phyloP scores from a whole-genome alignment of 306 rosid species.

The Ormosia semicastrata region DNA sequence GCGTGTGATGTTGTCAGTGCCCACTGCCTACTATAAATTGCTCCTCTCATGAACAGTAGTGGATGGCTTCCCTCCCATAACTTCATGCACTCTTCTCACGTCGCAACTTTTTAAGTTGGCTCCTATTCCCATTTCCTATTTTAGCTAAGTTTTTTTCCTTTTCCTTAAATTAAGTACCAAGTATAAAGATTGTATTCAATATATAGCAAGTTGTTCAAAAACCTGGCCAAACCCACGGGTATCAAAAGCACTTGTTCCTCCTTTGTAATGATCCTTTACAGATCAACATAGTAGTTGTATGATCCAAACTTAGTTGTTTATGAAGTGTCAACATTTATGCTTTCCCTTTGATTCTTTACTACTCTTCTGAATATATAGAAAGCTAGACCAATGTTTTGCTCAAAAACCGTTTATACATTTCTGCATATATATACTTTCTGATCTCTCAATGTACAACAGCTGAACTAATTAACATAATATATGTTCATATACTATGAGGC shows the following conservation, averaged over 20 bases:
- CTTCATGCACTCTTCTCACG: slow-evolving; percentile 12
- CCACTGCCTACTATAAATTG: background rate
- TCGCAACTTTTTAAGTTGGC: background rate
- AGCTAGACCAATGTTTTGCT: background rate
- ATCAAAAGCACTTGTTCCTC: background rate
- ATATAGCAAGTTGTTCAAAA: background rate
- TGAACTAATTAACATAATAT: background rate
- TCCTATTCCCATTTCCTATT: background rate
- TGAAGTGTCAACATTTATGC: slow-evolving; percentile 6
- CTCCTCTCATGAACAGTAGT: background rate
- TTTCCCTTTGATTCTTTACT: background rate
- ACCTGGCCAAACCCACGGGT: background rate
- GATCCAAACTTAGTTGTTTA: background rate
- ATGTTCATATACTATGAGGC: slow-evolving; percentile 21
- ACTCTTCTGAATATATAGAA: background rate
- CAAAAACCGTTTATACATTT: background rate
- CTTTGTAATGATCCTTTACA: background rate
- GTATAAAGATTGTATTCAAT: background rate
- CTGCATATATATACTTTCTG: background rate
- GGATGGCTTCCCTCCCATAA: slow-evolving; percentile 22
- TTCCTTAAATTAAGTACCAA: background rate
- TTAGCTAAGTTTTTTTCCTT: background rate
- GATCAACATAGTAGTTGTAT: background rate
- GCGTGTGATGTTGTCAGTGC: slow-evolving; percentile 31
- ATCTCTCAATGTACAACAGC: background rate